These are phyloP conservation scores for Raphidocelis subcapitata DNA, from an alignment of 139 green algal genomes.

Conservation along the genomic window DNA sequence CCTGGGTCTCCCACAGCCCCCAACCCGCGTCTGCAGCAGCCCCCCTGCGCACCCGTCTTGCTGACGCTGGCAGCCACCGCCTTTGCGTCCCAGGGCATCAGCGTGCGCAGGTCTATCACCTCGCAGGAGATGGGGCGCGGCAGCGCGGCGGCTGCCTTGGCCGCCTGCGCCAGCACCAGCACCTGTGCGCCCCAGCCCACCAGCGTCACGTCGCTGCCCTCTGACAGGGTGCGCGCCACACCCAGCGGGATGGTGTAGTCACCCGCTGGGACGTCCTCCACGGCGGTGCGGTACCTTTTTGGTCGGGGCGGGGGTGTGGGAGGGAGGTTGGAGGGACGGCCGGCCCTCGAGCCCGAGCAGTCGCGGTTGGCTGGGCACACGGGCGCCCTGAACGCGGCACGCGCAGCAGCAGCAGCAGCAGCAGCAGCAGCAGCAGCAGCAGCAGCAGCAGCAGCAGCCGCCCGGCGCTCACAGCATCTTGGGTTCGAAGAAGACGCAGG, in stretches of 20 bases:
- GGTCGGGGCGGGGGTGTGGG: background rate
- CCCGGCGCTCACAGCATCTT: conserved; percentile 78
- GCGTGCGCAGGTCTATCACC: conserved; percentile 87
- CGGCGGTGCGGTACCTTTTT: conserved; percentile 83
- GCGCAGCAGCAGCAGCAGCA: background rate
- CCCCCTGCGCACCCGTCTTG: conserved; percentile 52
- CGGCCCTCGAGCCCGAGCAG: too few relatives aligned
- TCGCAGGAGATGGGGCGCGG: conserved; percentile 71
- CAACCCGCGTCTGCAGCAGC: too few relatives aligned
- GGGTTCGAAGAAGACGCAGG: conserved; percentile 91
- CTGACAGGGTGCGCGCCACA: conserved; percentile 49
- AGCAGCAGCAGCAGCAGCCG: conserved; percentile 10
- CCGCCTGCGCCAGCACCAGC: conserved; percentile 48
- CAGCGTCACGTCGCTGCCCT: conserved; percentile 84
- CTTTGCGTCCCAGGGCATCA: conserved; percentile 78
- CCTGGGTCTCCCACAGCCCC: too few relatives aligned
- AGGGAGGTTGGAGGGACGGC: background rate
- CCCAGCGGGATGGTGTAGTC: conserved; percentile 79
- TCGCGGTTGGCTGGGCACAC: conserved; percentile 3
- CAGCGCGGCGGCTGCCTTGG: conserved; percentile 29
- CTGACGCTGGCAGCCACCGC: conserved; percentile 37
- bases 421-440: background rate
- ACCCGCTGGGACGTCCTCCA: conserved; percentile 78
- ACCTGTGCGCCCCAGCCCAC: conserved; percentile 95
- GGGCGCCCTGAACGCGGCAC: background rate